A percentile compares a stretch with the other conserved stretches of the same genome.
Evolutionary conservation across 495 filamentous ascomycete species (phyloP).

Genomic region (Jackrogersella minutella): DNA sequence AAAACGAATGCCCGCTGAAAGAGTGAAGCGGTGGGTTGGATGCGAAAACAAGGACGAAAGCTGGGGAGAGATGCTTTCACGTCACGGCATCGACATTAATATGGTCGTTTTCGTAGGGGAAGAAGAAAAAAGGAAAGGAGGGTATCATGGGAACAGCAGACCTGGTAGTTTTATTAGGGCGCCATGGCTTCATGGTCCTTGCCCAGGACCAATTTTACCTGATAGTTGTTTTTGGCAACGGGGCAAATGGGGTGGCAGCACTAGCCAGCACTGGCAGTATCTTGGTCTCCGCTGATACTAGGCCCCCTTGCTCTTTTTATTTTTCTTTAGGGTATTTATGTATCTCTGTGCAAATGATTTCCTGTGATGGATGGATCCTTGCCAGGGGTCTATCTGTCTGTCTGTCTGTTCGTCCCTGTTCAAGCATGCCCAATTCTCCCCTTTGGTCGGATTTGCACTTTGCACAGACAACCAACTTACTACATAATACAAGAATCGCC

Average conservation of each 20-base stretch:
- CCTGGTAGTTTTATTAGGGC: constrained; percentile 46
- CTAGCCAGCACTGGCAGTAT: constrained; percentile 19
- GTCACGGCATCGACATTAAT: constrained; percentile 58
- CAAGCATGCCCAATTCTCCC: constrained; percentile 9
- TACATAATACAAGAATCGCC: too few relatives aligned
- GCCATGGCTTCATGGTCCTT: constrained; percentile 36
- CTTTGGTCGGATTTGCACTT: constrained; percentile 17
- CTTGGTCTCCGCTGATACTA: constrained; percentile 34
- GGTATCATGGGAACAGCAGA: constrained; percentile 37
- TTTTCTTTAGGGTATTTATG: constrained; percentile 6
- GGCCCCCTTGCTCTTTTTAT: constrained; percentile 24
- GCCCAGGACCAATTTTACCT: constrained; percentile 42
- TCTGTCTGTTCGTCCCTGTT: background rate
- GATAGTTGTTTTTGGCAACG: constrained; percentile 38
- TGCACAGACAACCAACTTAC: too few relatives aligned
- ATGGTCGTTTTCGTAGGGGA: constrained; percentile 52
- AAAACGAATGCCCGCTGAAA: constrained; percentile 93
- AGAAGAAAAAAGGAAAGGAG: constrained; percentile 51
- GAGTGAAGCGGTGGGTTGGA: constrained; percentile 91
- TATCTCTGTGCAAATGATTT: constrained; percentile 32
- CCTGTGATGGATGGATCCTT: constrained; percentile 35
- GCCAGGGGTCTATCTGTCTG: constrained; percentile 1
- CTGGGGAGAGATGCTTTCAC: constrained; percentile 60
- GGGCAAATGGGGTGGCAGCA: constrained; percentile 23
- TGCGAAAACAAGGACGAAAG: constrained; percentile 58